Evolutionary conservation across 2,329 filamentous ascomycete species (phyloP), one percentile per base, ranked within the genome.

Genomic region (Phoma sp.): DNA sequence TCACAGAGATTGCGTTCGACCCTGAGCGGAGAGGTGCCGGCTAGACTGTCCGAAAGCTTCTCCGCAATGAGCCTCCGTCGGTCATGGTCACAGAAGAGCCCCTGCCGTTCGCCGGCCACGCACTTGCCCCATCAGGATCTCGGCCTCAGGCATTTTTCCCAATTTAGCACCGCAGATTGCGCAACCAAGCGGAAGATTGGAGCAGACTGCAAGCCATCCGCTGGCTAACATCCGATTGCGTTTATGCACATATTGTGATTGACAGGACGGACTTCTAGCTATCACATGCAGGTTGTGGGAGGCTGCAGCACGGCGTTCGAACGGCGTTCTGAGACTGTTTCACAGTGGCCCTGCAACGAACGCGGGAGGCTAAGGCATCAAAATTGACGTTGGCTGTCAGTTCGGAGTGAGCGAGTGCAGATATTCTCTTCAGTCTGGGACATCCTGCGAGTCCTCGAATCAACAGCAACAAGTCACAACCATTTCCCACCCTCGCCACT

Each of bases 281-380:
- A 34, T 39, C 39, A 45, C 51, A 38, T 45, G 51, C 43, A 53
- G 18, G 36, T 28, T 43, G 39, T 25, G 21, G 26, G 12, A 40
- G 48, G 42, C 37, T 42, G 43, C 43, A 38, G 33, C 26, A 17
- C 43, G 26, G 51, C 18, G 51, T 48, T 53, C 51, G 51, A 53
- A 53, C 43, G 34, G 20, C 38, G 47, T 43, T 34, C 45, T 26
- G 45, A 53, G 46, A 53, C 45, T 40, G 51, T 54, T 54, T 54
- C 51, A 54, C 39, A 17, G 47, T 37, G 38, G 45, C 39, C 33
- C 39, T 49, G 46, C 39, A 46, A 34, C 39, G 45, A 40, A 54
- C 28, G 39, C 51, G 43, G 51, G n/a, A 11, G 28, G 39, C 33
- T 37, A 49, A 49, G 45, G 34, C 45, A 45, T 30, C 39, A 40